phyloP scores from a whole-genome alignment of 2,329 filamentous ascomycete species.

The Cladophialophora bantiana region DNA sequence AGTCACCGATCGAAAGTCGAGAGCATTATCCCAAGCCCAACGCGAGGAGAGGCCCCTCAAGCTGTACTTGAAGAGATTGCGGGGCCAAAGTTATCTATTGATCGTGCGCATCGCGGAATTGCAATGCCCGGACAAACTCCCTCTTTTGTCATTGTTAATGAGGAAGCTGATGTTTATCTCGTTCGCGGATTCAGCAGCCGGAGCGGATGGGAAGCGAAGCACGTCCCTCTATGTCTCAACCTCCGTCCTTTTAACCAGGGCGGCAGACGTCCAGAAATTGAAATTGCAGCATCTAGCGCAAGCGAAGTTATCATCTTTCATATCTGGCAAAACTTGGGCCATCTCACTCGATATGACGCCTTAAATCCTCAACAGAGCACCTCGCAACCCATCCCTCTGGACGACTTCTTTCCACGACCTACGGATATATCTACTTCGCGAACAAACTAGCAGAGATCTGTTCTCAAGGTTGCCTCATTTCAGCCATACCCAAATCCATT shows the following conservation, averaged over 20 bases:
- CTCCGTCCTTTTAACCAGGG: not conserved
- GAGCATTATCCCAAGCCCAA: not conserved
- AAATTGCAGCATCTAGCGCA: not conserved
- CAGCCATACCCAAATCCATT: conserved; percentile 19
- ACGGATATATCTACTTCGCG: not conserved
- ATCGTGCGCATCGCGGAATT: not conserved
- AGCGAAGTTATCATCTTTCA: conserved; percentile 1
- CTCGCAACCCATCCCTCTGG: not conserved
- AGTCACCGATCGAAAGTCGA: not conserved
- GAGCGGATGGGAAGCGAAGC: conserved; percentile 2
- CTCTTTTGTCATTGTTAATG: conserved; percentile 10
- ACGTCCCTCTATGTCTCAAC: not conserved
- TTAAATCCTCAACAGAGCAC: not conserved
- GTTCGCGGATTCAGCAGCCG: not conserved
- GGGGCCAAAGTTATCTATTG: not conserved
- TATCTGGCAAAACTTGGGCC: not conserved
- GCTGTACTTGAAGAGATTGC: conserved; percentile 1
- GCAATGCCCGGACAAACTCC: not conserved
- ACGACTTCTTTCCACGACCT: not conserved
- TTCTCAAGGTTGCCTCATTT: not conserved
- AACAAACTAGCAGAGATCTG: not conserved
- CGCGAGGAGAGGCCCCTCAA: not conserved
- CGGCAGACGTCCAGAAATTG: not conserved
- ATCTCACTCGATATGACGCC: conserved; percentile 9
- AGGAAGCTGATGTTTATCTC: not conserved